Evolutionary conservation across 2,329 filamentous ascomycete genomes (phyloP).

Genomic region (Aspergillus niger): DNA sequence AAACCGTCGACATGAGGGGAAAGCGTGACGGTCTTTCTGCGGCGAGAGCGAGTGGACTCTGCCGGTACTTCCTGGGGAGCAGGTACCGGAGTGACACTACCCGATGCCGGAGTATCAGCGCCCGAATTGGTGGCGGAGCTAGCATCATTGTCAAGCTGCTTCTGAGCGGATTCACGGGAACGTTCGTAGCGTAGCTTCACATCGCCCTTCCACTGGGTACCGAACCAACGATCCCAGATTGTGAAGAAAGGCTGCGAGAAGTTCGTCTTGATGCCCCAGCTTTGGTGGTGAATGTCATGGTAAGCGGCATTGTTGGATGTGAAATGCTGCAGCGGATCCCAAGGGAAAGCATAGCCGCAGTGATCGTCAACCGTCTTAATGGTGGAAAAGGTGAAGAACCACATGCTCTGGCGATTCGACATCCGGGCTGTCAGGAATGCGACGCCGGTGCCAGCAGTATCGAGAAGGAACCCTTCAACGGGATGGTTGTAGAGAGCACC

Average conservation of each 20-base stretch:
- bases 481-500: conserved; percentile 97
- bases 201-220: conserved; percentile 79
- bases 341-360: conserved; percentile 93
- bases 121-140: conserved; percentile 26
- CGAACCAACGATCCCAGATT: conserved; percentile 83
- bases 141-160: conserved; percentile 55
- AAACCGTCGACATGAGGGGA: conserved; percentile 36
- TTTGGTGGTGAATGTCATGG: conserved; percentile 98
- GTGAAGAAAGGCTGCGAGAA: conserved; percentile 68
- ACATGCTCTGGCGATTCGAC: conserved; percentile 82
- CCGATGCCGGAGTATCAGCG: conserved; percentile 29
- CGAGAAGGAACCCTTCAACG: conserved; percentile 87
- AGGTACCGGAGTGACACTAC: conserved; percentile 22
- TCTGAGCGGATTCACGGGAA: conserved; percentile 57
- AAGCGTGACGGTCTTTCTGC: conserved; percentile 37
- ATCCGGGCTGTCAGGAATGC: conserved; percentile 80
- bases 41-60: conserved; percentile 34
- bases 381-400: conserved; percentile 84
- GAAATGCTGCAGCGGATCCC: conserved; percentile 87
- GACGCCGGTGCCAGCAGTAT: conserved; percentile 83
- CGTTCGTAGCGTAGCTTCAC: conserved; percentile 62
- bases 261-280: conserved; percentile 87
- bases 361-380: conserved; percentile 98
- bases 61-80: conserved; percentile 29
- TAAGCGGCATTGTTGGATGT: conserved; percentile 95